These are phyloP conservation scores for Calonectria henricotiae DNA, from an alignment of 2,329 filamentous ascomycete genomes.

Conservation along the genomic window DNA sequence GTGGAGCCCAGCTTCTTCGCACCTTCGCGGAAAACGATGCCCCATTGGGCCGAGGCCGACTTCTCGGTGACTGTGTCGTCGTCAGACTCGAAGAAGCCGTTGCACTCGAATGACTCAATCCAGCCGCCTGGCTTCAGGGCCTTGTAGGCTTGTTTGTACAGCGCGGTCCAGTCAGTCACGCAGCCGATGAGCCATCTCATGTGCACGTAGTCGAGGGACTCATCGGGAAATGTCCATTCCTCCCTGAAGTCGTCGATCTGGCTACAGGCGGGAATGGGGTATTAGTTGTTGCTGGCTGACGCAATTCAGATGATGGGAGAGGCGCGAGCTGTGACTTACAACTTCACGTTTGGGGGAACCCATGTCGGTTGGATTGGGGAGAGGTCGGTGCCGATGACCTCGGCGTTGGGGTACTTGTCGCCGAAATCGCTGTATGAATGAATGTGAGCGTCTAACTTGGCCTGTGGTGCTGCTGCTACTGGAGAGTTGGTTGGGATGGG, in stretches of 20 bases:
- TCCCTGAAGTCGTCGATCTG: constrained; percentile 73
- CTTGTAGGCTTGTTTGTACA: constrained; percentile 67
- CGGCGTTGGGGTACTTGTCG: constrained; percentile 61
- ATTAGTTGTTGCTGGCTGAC: constrained; percentile 1
- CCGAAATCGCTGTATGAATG: constrained; percentile 62
- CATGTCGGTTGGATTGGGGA: constrained; percentile 72
- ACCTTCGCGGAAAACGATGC: constrained; percentile 55
- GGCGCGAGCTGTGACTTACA: constrained; percentile 13
- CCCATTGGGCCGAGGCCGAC: constrained; percentile 56
- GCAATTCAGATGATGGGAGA: no score
- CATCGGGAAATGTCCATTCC: constrained; percentile 66
- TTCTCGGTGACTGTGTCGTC: constrained; percentile 46
- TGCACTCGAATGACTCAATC: constrained; percentile 60
- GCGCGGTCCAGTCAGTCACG: constrained; percentile 69
- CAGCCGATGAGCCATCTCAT: constrained; percentile 72
- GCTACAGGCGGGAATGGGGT: constrained; percentile 24
- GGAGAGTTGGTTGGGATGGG: no score
- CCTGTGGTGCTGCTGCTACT: no score
- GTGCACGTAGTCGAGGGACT: constrained; percentile 75
- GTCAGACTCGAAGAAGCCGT: constrained; percentile 45
- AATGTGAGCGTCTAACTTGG: background rate
- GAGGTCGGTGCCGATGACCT: constrained; percentile 67
- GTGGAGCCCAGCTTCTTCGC: constrained; percentile 53
- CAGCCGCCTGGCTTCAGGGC: constrained; percentile 66
- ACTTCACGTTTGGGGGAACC: constrained; percentile 44